Base-by-base conservation (phyloP, 768 basidiomycete species). In the Phaffia tasmanica region DNA sequence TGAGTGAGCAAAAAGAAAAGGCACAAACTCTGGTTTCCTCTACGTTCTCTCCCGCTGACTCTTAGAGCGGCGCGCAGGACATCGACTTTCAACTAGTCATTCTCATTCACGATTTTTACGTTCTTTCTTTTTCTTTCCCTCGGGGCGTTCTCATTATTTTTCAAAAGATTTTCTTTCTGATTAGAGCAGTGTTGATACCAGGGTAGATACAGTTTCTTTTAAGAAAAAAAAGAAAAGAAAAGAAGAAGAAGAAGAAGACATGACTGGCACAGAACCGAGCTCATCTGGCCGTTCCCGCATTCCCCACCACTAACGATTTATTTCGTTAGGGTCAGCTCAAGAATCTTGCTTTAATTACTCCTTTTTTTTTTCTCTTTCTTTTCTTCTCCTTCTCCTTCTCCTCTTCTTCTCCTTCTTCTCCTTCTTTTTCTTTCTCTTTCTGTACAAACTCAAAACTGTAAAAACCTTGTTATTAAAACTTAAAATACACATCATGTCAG, bases 171-270 rank as follows among this genome's bases (percentile, higher is more conserved):
- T 18, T 9, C 46, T 15, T 18, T 61, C 42, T 48, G 50, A 30
- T 15, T 15, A 27, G n/a, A 46, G 25, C 59, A 46, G 14, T 47
- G n/a, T 1, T 27, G 35, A 2, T 14, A 61, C 25, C 47, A 61
- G 25, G 23, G 23, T 23, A 49, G 14, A 23, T 16, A 46, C 59
- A 42, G n/a, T 23, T 25, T 61, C 46, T n/a, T 49, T 0, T 14
- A 49, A n/a, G 42, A 61, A 8, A 49, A 61, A 19, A 49, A 48
- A 11, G 59, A n/a, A 21, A 61, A 61, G 47, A 46, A 61, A 18
- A 61, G n/a, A 9, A 61, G 47, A 16, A 21, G 23, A 49, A 61
- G 59, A 30, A 61, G 16, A 61, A 49, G n/a, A 21, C 50, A 8
- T 61, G 59, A 49, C 47, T 61, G n/a, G n/a, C n/a, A n/a, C n/a